A percentile compares a stretch with the other conserved stretches of the same genome.
These are phyloP conservation scores for Phyllostachys edulis DNA, from an alignment of 176 grass and related monocot genomes.

Conservation along the genomic window DNA sequence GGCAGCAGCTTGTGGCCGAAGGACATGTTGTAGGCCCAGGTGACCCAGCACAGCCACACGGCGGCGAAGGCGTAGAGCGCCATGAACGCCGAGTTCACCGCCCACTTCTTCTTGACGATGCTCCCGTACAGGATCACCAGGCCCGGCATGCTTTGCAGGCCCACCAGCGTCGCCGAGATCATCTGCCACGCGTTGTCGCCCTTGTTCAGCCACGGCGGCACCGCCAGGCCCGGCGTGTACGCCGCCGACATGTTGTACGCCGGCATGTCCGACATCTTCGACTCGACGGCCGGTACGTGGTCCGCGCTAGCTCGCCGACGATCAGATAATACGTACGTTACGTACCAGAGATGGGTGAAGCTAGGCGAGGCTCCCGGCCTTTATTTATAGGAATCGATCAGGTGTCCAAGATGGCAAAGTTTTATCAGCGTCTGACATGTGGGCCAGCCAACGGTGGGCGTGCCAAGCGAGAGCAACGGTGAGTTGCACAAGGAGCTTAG, in stretches of 20 bases:
- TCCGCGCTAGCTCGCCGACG: conserved; percentile 1
- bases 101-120: too few species aligned
- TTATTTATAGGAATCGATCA: conserved; percentile 2
- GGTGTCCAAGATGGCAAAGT: background rate
- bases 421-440: background rate
- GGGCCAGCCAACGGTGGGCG: conserved; percentile 25
- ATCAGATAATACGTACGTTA: background rate
- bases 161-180: conserved; percentile 78
- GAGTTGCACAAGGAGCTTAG: conserved; percentile 28
- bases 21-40: conserved; percentile 87
- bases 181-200: conserved; percentile 93
- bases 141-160: too few species aligned
- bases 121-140: too few species aligned
- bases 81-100: too few species aligned
- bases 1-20: conserved; percentile 68
- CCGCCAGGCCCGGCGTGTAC: conserved; percentile 25
- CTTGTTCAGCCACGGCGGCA: conserved; percentile 67
- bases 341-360: background rate
- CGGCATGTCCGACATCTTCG: background rate
- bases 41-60: conserved; percentile 85
- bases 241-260: conserved; percentile 32
- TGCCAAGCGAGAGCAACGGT: conserved; percentile 18
- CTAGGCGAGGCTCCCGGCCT: background rate
- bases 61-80: too few species aligned
- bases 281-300: background rate